Evolutionary conservation across 306 rosid species (phyloP).

Genomic region (Vigna reflexopilosa): DNA sequence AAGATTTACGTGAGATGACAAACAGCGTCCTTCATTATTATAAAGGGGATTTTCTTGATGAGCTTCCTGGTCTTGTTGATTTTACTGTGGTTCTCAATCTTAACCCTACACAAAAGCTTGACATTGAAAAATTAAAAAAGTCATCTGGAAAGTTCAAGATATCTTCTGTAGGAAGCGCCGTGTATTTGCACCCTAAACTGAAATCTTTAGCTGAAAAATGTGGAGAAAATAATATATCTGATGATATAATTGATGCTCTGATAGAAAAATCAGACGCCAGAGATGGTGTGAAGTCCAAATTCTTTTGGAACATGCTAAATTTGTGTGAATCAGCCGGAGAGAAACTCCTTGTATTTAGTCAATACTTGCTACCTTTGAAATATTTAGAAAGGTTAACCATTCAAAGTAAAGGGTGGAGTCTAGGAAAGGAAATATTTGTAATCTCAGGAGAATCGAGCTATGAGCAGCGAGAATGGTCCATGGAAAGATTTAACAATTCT

Average conservation of each 20-base stretch:
- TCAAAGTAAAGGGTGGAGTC: constrained; percentile 75
- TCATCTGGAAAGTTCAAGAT: constrained; percentile 68
- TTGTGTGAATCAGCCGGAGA: constrained; percentile 75
- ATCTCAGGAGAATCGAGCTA: constrained; percentile 87
- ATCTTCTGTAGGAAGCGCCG: constrained; percentile 77
- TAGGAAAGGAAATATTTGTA: constrained; percentile 74
- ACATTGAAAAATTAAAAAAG: constrained; percentile 57
- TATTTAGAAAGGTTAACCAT: constrained; percentile 73
- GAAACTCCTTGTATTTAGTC: constrained; percentile 91
- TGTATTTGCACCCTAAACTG: constrained; percentile 80
- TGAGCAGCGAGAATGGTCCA: constrained; percentile 75
- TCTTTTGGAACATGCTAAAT: constrained; percentile 67
- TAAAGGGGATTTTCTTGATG: constrained; percentile 94
- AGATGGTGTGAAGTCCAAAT: constrained; percentile 87
- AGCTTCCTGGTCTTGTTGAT: constrained; percentile 93
- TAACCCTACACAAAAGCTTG: constrained; percentile 63
- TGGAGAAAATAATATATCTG: constrained; percentile 53
- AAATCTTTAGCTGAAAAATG: constrained; percentile 59
- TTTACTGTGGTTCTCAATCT: constrained; percentile 77
- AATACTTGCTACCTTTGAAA: constrained; percentile 80
- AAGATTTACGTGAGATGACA: constrained; percentile 94
- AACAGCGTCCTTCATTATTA: constrained; percentile 86
- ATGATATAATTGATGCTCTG: constrained; percentile 63
- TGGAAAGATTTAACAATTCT: constrained; percentile 84
- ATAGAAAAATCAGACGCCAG: constrained; percentile 53